Evolutionary conservation across 176 grass and related monocot genomes (phyloP), one percentile per base, ranked within the genome.

Genomic region (Poa annua): DNA sequence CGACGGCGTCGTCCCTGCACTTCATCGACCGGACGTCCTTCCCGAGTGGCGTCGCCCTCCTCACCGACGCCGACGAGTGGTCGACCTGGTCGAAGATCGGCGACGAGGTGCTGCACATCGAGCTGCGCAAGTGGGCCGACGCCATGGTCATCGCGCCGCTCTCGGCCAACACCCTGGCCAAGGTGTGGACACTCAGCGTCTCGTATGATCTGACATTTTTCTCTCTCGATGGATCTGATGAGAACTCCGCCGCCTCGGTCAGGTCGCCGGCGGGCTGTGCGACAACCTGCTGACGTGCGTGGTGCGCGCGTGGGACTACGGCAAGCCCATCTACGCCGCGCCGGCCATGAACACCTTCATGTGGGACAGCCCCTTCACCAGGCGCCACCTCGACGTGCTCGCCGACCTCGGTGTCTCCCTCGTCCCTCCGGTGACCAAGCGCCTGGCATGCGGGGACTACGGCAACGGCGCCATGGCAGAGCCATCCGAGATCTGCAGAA

Each of bases 241-340:
- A 33, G 8, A 22, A 24, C n/a, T 12, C 29, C 8, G 24, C 59
- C 5, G 79, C 47, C 10, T 68, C 19, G 44, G 48, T 49, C 89
- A 89, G 89, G 71, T 95, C 85, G 88, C 90, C 52, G 88, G 90
- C 62, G 88, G 95, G 68, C 78, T 88, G 21, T 98, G 92, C 51
- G 90, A 98, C 90, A 95, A 95, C 77, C 88, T 95, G 35, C 71
- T 98, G 38, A 98, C 90, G 50, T 95, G 95, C 79, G 92, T 93
- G 44, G 80, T 95, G 67, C 90, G 92, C 45, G 92, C 86, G 41
- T 95, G 92, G 88, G 92, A 98, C 80, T 89, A 90, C 84, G 79
- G 69, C 75, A 98, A 95, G 86, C 92, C 95, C 53, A 76, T 88
- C 59, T 95, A 83, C 79, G 86, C 90, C 64, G 90, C 90, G 64